Evolutionary conservation across 257 asterid genomes (phyloP), one percentile per base, ranked within the genome.

Genomic region (Primulina tabacum): DNA sequence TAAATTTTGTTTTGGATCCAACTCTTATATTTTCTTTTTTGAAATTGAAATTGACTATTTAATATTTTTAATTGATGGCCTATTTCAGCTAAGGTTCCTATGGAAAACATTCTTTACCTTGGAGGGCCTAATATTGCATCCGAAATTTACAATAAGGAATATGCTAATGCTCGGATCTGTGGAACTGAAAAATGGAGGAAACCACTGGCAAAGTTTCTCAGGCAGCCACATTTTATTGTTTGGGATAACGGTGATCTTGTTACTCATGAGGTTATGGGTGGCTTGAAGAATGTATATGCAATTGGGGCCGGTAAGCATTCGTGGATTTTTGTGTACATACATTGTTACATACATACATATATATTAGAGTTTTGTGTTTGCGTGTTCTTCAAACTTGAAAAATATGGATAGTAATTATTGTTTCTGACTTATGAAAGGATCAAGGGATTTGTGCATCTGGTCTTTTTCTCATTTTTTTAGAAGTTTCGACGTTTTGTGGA

Each of bases 51-150:
- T 68, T 62, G 65, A 29, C 12, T 30, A 47, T 62, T 68, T 60
- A 16, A 34, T 62, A 62, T 72, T 75, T 28, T 73, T 71, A 73
- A 65, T 75, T 40, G 32, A 62, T 66, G 75, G 73, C 8, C 71
- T 43, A 16, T 69, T 72, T 73, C 87, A 91, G 97, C 96, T 74
- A 89, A 88, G 73, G 68, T 89, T 71, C 87, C 92, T 26, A 81
- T 84, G 78, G 95, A 91, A 66, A 91, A 91, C 79, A 91, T 91
- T 77, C 92, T 91, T 55, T 91, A 89, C 79, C 90, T 89, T 64
- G 97, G 97, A 72, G 97, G 97, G 68, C 96, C 97, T 29, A 91
- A 91, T 72, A 89, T 91, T 82, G 96, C 97, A 43, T 87, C 96
- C 34, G 96, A 91, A 76, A 91, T 91, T 58, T 91, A 91, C 87